Evolutionary conservation across 371 early-diverging fungal species (phyloP).

Genomic region (Zopfochytrium polystomum): DNA sequence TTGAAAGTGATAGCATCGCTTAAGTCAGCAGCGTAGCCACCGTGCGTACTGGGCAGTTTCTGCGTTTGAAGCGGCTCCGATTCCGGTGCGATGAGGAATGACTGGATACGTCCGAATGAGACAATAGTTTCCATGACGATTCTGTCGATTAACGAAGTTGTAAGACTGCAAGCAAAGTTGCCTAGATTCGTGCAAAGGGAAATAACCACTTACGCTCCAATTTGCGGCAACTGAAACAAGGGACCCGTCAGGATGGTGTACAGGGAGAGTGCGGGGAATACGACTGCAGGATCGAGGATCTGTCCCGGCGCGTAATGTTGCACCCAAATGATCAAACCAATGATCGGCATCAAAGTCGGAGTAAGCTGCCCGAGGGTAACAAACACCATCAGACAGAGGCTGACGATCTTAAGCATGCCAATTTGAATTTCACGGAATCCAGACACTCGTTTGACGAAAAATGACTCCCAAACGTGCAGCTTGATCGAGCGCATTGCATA

Average conservation of each 20-base stretch:
- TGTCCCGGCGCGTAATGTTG: slow-evolving; percentile 3
- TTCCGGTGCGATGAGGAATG: slow-evolving; percentile 71
- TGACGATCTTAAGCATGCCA: slow-evolving; percentile 70
- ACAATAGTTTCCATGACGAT: slow-evolving; percentile 35
- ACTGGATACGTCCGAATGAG: slow-evolving; percentile 70
- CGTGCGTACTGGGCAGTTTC: too few species aligned
- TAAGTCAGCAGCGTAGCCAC: too few species aligned
- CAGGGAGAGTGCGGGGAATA: slow-evolving; percentile 46
- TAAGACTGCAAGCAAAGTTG: too few species aligned
- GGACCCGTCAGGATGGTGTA: slow-evolving; percentile 51
- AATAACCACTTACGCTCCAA: slow-evolving; percentile 38
- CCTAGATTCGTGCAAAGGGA: slow-evolving; percentile 59
- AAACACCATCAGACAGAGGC: too few species aligned
- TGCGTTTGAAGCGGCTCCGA: slow-evolving; percentile 36
- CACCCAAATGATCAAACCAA: too few species aligned
- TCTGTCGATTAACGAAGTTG: too few species aligned
- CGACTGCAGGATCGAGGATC: slow-evolving; percentile 36
- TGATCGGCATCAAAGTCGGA: too few species aligned
- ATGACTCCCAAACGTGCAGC: slow-evolving; percentile 66
- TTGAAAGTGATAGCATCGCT: too few species aligned
- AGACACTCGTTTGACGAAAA: slow-evolving; percentile 51
- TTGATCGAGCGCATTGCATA: too few species aligned
- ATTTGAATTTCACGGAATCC: slow-evolving; percentile 74
- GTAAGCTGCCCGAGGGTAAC: too few species aligned
- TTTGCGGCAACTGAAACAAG: slow-evolving; percentile 66